Base-by-base conservation (phyloP, 345 rosid species). In the Aquilaria yunnanensis region DNA sequence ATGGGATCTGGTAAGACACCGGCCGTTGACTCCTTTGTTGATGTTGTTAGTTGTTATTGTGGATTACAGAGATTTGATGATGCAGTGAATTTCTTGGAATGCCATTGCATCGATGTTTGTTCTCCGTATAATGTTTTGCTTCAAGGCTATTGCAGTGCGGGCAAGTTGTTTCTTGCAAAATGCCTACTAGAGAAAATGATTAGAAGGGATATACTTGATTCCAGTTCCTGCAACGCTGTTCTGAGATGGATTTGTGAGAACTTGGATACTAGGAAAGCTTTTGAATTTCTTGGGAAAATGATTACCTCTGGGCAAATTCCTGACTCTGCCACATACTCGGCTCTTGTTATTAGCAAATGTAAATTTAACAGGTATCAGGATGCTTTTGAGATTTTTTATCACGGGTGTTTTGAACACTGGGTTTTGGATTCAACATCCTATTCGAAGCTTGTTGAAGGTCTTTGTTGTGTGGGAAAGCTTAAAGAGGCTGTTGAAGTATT, bases 231-330 rank as follows among this genome's bases (percentile, higher is more conserved):
- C 83, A 80, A 80, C 69, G 67, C 74, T 74, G 68, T 63, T 30
- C 71, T 83, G 66, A 70, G 81, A 54, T 80, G 83, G 78, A 74
- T 78, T 51, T 83, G 78, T 60, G 77, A 78, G 65, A 70, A 76
- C 46, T 52, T 29, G 32, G 59, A 59, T 29, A 63, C 77, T 43
- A 64, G 65, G 61, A 77, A 78, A 57, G 77, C 77, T 30, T 60
- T 65, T 37, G 83, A 77, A 69, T 63, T 80, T 72, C 78, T 83
- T 3, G 78, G 77, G 34, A 80, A 80, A 65, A 83, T 78, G 85
- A 66, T 73, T 63, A 45, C 68, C 50, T 62, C 59, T 53, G 77
- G 81, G 12, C 43, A 61, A 53, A 47, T 63, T 70, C 84, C 82
- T 46, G 72, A 77, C 61, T 65, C 57, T 30, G 66, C 71, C 64